These are phyloP conservation scores for Beauveria caledonica DNA, from an alignment of 2,329 filamentous ascomycete species.

Conservation along the genomic window DNA sequence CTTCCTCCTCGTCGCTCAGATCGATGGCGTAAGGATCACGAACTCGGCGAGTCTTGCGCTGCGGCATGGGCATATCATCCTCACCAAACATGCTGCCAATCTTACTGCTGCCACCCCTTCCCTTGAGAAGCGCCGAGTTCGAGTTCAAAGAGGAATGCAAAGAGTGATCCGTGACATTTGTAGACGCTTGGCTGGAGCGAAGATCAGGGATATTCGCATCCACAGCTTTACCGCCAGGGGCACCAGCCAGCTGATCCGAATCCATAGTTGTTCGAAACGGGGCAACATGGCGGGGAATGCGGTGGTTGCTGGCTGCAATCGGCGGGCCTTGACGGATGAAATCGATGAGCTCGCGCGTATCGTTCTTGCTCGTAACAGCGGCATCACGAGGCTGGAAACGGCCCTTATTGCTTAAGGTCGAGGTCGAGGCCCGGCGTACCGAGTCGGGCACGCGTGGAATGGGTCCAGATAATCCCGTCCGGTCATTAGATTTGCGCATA, in stretches of 20 bases:
- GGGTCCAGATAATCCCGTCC: slow-evolving; percentile 13
- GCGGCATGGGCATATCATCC: slow-evolving; percentile 51
- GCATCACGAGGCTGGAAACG: slow-evolving; percentile 67
- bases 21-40: slow-evolving; percentile 94
- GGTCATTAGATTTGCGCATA: slow-evolving; percentile 25
- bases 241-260: slow-evolving; percentile 62
- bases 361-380: slow-evolving; percentile 50
- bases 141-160: slow-evolving; percentile 65
- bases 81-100: slow-evolving; percentile 37
- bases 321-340: slow-evolving; percentile 88
- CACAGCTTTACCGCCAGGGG: slow-evolving; percentile 46
- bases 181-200: slow-evolving; percentile 49
- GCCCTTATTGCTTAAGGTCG: slow-evolving; percentile 35
- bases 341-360: slow-evolving; percentile 83
- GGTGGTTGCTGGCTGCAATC: slow-evolving; percentile 43
- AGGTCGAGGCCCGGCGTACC: slow-evolving; percentile 28
- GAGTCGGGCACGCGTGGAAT: slow-evolving; percentile 20
- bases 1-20: slow-evolving; percentile 60
- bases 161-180: slow-evolving; percentile 49
- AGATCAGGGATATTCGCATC: slow-evolving; percentile 50
- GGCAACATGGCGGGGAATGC: slow-evolving; percentile 74
- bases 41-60: slow-evolving; percentile 67
- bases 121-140: slow-evolving; percentile 57
- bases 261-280: slow-evolving; percentile 82
- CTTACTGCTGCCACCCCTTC: slow-evolving; percentile 25